Evolutionary conservation across 2,329 filamentous ascomycete genomes (phyloP).

Genomic region (Cladosporium sp.): DNA sequence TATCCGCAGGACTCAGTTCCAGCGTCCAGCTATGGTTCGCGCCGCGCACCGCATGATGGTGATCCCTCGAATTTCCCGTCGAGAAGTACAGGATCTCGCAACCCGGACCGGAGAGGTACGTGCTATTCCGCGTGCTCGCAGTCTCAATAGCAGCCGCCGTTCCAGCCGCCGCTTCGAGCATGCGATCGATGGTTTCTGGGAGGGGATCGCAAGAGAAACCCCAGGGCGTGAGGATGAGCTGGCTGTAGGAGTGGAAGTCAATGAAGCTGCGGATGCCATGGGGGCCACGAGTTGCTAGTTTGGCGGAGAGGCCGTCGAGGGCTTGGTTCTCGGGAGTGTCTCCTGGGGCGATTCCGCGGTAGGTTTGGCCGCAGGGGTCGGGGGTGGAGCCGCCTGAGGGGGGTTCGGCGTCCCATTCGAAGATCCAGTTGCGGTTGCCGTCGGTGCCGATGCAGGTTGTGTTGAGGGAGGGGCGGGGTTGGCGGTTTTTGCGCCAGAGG

Average conservation of each 20-base stretch:
- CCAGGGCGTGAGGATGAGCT: slow-evolving; percentile 60
- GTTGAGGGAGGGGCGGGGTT: slow-evolving; percentile 38
- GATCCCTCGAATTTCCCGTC: slow-evolving; percentile 48
- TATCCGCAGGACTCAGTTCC: slow-evolving; percentile 44
- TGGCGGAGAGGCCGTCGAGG: slow-evolving; percentile 49
- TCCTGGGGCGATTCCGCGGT: slow-evolving; percentile 39
- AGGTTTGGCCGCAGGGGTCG: slow-evolving; percentile 54
- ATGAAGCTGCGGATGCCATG: slow-evolving; percentile 62
- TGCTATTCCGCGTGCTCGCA: slow-evolving; percentile 47
- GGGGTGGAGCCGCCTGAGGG: slow-evolving; percentile 48
- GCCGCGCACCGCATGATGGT: slow-evolving; percentile 43
- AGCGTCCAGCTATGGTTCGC: slow-evolving; percentile 50
- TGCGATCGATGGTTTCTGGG: slow-evolving; percentile 49
- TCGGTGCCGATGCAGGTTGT: slow-evolving; percentile 51
- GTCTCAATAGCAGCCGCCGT: slow-evolving; percentile 56
- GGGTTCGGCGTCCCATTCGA: slow-evolving; percentile 49
- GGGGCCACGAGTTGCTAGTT: slow-evolving; percentile 42
- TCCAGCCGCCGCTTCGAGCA: slow-evolving; percentile 52
- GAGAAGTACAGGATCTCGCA: slow-evolving; percentile 64
- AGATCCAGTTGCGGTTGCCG: slow-evolving; percentile 60
- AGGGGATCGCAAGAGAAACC: slow-evolving; percentile 58
- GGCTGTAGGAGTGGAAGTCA: slow-evolving; percentile 65
- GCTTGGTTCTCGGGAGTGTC: slow-evolving; percentile 55
- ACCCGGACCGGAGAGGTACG: slow-evolving; percentile 48
- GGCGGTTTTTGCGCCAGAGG: slow-evolving; percentile 64